Evolutionary conservation across 768 basidiomycete genomes (phyloP).

Genomic region (Mycena maculata): DNA sequence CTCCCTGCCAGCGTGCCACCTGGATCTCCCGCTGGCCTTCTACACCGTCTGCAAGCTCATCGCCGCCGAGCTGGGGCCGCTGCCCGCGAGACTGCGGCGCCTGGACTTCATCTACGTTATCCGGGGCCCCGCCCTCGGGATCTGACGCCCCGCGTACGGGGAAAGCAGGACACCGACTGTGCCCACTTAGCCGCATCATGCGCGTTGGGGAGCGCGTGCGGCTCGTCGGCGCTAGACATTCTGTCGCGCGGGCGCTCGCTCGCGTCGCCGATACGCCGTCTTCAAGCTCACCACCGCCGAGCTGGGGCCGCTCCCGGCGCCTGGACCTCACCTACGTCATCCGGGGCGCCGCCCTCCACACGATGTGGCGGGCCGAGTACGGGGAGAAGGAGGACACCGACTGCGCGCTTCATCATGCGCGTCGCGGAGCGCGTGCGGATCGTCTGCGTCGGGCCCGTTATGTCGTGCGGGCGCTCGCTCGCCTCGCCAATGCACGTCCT

Average conservation of each 20-base stretch:
- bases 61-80: conserved; percentile 17
- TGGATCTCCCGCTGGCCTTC: conserved; percentile 20
- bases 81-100: conserved; percentile 19
- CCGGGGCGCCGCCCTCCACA: background rate
- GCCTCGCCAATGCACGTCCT: background rate
- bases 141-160: conserved; percentile 13
- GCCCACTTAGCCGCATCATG: conserved; percentile 20
- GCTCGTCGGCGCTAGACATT: conserved; percentile 3
- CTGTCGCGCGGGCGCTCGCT: background rate
- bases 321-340: conserved; percentile 29
- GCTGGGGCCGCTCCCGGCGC: conserved; percentile 25
- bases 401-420: conserved; percentile 25
- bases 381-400: conserved; percentile 15
- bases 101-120: conserved; percentile 29
- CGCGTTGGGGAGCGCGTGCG: too few relatives aligned
- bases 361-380: conserved; percentile 1
- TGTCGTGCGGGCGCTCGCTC: background rate
- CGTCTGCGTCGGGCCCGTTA: conserved; percentile 1
- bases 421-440: conserved; percentile 26
- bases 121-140: background rate
- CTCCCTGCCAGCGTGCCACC: conserved; percentile 11
- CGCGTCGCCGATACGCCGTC: background rate
- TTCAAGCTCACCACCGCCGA: conserved; percentile 14
- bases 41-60: conserved; percentile 23
- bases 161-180: conserved; percentile 7